Percentiles rank a stretch among this genome's conserved stretches.
Evolutionary conservation across 192 early-diverging fungal genomes (phyloP).

Genomic region (Gamsiella multidivaricata): DNA sequence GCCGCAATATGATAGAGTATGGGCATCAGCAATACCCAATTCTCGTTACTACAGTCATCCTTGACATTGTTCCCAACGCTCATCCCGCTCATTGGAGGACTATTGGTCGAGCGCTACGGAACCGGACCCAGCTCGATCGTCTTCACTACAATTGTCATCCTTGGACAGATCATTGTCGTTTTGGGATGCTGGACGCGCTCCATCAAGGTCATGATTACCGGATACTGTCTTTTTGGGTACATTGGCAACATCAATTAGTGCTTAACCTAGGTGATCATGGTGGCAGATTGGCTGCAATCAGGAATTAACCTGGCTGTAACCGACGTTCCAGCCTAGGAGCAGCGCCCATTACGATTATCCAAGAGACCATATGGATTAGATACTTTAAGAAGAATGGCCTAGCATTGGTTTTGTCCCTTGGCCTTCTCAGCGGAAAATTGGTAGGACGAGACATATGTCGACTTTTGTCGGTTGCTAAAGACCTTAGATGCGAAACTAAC

Average conservation of each 20-base stretch:
- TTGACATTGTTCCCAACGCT: constrained; percentile 57
- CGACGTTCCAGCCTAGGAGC: constrained; percentile 66
- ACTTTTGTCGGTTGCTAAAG: background rate
- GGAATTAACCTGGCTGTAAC: background rate
- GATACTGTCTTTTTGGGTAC: constrained; percentile 59
- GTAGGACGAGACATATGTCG: constrained; percentile 49
- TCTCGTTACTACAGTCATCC: constrained; percentile 56
- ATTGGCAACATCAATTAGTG: background rate
- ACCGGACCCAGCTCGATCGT: constrained; percentile 59
- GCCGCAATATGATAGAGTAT: constrained; percentile 33
- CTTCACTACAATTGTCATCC: constrained; percentile 52
- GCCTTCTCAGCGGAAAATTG: constrained; percentile 76
- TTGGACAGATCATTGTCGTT: constrained; percentile 50
- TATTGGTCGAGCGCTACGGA: constrained; percentile 56
- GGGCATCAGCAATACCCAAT: constrained; percentile 57
- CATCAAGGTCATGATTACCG: constrained; percentile 54
- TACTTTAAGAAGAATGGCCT: constrained; percentile 78
- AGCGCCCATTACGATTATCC: constrained; percentile 80
- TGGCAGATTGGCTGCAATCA: background rate
- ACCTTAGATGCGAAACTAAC: background rate
- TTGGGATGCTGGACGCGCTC: constrained; percentile 53
- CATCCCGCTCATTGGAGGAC: constrained; percentile 56
- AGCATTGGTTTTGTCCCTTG: constrained; percentile 74
- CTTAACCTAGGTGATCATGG: background rate
- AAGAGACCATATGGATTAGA: constrained; percentile 83